Evolutionary conservation across 352 stramenopile species (phyloP), one percentile per base, ranked within the genome.

Genomic region (Pythium apleroticum): DNA sequence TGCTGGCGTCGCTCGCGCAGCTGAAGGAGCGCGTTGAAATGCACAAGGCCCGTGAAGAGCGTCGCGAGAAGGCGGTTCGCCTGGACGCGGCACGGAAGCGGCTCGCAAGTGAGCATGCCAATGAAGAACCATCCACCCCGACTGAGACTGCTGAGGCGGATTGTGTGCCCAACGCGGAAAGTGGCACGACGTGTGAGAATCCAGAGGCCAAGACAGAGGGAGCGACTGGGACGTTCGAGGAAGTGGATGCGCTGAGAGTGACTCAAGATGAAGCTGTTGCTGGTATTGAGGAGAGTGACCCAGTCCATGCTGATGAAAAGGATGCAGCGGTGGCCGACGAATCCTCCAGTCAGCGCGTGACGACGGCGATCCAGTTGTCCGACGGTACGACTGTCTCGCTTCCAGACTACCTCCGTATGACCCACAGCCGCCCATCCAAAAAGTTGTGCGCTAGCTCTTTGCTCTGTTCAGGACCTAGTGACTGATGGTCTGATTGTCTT

Each of bases 1-100:
- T 81, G 8, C 25, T 89, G 8, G 68, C 56, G 22, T 68, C 64
- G 31, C 55, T 93, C 22, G 58, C 66, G 28, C 15, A 78, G 54
- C 69, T 95, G 19, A 85, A 80, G 48, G 65, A 81, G 20, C 74
- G 84, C 53, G 83, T 95, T 37, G 66, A 73, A 9, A 57, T 87
- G 33, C 75, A 90, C 64, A 90, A 88, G 55, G 73, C 82, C 1
- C 81, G 75, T 1, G 84, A 91, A 54, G 84, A 93, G 61, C 70
- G 84, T 55, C 75, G 68, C 17, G 84, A 93, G 61, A 73, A 71
- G 37, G 78, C 80, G 46, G 70, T 87, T 61, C 74, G 80, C 4
- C 60, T 91, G 4, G 68, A 84, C 27, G 55, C 73, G 3, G 80
- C 84, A n/a, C 77, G 84, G 7, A 54, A 76, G 10, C 72, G 75